Base-by-base conservation (phyloP, 2,329 filamentous ascomycete genomes). In the Clonostachys chloroleuca region DNA sequence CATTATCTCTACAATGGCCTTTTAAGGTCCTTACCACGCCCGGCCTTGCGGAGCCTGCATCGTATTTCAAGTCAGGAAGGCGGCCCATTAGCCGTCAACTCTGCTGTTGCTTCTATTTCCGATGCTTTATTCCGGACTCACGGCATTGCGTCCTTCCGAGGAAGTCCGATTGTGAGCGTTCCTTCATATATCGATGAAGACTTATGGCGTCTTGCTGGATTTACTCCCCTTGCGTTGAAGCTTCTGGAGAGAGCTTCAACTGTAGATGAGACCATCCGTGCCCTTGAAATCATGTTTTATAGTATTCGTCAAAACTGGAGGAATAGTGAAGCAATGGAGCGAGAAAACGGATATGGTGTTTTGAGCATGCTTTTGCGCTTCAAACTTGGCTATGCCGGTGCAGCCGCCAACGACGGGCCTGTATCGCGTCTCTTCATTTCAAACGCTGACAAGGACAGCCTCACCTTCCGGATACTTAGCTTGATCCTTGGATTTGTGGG, bases 291-390 rank as follows among this genome's bases (percentile, higher is more conserved):
- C 57, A 74, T 96, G 24, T 91, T 96, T 52, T 83, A 88, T 53
- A 89, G 89, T 50, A 87, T 96, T 44, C 86, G 88, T 54, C 86
- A 88, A 53, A 97, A 88, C 61, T 99, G 95, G 94, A 82, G 94
- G 53, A 97, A 97, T 55, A 97, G 94, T 55, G 95, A 99, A 63
- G 92, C 94, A 24, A 96, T 99, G 87, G 94, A 99, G 65, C 85
- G 89, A 57, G 91, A 95, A 50, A 94, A 95, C 55, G 95, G 92
- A 0, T 99, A 96, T 61, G 87, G 89, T 24, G 88, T 97, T 35
- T 70, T 99, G 44, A 87, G 87, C 39, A 83, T 91, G 65, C 76
- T 97, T 16, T 69, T 99, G 20, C 84, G 90, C 47, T 87, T 89
- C 47, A 96, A 96, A 63, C 74, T 96, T 34, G 87, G 86, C 6